Percentiles rank a stretch among this genome's conserved stretches.
Evolutionary conservation across 345 rosid genomes (phyloP).

Genomic region (Gossypium herbaceum): DNA sequence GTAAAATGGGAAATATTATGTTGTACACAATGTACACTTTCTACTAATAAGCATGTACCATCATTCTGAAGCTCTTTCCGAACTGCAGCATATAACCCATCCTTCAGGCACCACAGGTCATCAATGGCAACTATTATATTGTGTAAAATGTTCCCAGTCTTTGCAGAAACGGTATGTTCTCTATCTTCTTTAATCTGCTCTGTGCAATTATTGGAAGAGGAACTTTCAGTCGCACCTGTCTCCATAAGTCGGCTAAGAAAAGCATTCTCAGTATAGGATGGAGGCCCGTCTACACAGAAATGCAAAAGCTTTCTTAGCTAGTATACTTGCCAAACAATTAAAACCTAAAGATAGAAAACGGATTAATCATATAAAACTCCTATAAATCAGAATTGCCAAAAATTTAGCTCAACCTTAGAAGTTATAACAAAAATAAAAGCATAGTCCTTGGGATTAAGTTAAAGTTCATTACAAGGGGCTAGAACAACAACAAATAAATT

Average conservation of each 20-base stretch:
- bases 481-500: background rate
- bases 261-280: constrained; percentile 43
- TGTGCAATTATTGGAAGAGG: constrained; percentile 44
- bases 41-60: constrained; percentile 37
- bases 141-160: constrained; percentile 37
- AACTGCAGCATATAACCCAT: constrained; percentile 49
- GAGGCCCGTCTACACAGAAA: constrained; percentile 44
- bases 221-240: constrained; percentile 90
- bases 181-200: constrained; percentile 42
- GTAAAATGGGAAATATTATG: background rate
- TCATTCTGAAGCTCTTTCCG: constrained; percentile 42
- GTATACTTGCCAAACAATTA: background rate
- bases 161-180: constrained; percentile 35
- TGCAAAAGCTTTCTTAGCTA: constrained; percentile 15
- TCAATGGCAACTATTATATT: constrained; percentile 49
- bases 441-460: background rate
- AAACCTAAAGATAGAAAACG: background rate
- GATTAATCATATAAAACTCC: background rate
- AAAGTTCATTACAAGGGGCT: background rate
- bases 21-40: background rate
- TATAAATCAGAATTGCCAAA: background rate
- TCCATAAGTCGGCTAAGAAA: constrained; percentile 69
- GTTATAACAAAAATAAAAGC: background rate
- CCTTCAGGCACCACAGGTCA: constrained; percentile 60
- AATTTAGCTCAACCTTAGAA: background rate